These are phyloP conservation scores for Beauveria asiatica DNA, from an alignment of 2,329 filamentous ascomycete species.

Conservation along the genomic window DNA sequence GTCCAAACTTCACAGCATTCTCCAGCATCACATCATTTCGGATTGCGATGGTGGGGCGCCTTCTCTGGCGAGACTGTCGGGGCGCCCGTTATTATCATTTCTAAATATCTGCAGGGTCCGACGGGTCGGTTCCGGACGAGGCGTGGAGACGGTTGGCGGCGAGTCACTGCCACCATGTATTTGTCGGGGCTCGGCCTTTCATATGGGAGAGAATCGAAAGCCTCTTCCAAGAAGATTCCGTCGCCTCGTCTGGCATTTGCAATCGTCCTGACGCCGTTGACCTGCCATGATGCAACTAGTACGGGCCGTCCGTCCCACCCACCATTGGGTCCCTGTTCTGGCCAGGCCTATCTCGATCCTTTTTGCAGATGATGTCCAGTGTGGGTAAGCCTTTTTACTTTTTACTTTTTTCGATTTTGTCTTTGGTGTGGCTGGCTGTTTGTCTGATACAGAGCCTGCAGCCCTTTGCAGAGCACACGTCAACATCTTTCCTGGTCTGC, in stretches of 20 bases:
- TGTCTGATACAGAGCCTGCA: background rate
- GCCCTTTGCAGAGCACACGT: background rate
- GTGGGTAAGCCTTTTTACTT: background rate
- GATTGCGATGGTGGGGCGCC: background rate
- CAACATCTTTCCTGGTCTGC: background rate
- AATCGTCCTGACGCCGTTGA: background rate
- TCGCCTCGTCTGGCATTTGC: background rate
- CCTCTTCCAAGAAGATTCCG: background rate
- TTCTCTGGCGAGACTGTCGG: background rate
- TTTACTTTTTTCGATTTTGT: background rate
- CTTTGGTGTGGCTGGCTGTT: background rate
- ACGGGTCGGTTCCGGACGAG: background rate
- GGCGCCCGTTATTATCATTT: background rate
- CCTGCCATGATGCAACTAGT: constrained; percentile 1
- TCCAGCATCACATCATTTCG: background rate
- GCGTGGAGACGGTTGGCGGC: background rate
- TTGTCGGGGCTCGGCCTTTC: background rate
- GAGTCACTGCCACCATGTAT: background rate
- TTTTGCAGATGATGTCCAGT: background rate
- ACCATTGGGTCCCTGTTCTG: background rate
- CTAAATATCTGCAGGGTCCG: background rate
- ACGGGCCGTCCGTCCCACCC: constrained; percentile 4
- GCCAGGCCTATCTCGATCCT: constrained; percentile 3
- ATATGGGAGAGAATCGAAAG: background rate
- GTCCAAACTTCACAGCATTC: background rate